Evolutionary conservation across 2,329 filamentous ascomycete genomes (phyloP), one percentile per base, ranked within the genome.

Genomic region (Claviceps sp.): DNA sequence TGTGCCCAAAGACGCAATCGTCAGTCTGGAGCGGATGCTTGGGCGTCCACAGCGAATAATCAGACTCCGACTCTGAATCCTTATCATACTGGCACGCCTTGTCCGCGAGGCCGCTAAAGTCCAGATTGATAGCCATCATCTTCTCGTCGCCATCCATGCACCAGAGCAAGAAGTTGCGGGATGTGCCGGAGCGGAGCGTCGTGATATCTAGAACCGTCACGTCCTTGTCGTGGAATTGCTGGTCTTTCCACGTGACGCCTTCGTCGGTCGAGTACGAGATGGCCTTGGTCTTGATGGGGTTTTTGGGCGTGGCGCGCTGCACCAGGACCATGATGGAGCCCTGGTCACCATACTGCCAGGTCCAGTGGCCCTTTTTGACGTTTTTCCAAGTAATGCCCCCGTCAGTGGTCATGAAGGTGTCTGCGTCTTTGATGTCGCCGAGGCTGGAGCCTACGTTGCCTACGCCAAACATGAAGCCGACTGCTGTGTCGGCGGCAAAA

Each of bases 271-370:
- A 85, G 69, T 93, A 96, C 53, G 80, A 81, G 42, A 94, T 70
- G 2, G 72, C 70, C 50, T 87, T 80, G 2, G 85, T 87, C 62
- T 78, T 81, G 50, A 90, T 71, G 1, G 74, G 69, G 57, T 85
- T 84, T 4, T 85, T 89, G 49, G 79, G 74, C 50, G 76, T 77
- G 14, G 77, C 75, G 53, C 89, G 81, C 62, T 85, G 79, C 22
- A 91, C 89, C 48, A 98, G 84, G 43, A 95, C 88, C 55, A 97
- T 81, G 60, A 97, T 85, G 5, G 89, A 93, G 30, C 93, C 93
- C 65, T 95, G 89, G 61, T 98, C 94, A 54, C 93, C 94, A 64
- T 89, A 95, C 62, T 95, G 88, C 89, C 89, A 98, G 62, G 86
- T 85, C 74, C 89, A 95, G 38, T 77, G 79, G 5, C 93, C 94